Conservation (phyloP, 2,329 filamentous ascomycete species). For the Knoxdaviesia proteae region DNA sequence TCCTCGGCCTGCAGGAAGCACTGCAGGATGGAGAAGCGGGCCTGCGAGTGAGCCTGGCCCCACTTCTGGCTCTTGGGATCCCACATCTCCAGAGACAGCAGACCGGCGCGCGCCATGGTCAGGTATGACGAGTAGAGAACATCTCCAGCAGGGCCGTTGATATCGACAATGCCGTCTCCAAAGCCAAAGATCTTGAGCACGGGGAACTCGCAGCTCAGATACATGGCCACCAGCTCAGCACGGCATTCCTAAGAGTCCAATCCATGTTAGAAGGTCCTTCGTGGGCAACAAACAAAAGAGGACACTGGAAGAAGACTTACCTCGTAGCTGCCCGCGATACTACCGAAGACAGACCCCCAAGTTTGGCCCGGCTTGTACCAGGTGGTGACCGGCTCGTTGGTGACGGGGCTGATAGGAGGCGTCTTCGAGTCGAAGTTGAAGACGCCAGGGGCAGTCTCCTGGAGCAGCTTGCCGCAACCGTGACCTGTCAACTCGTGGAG, state of each 20-base stretch:
- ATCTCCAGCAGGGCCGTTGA: slow-evolving; percentile 60
- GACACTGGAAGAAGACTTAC: slow-evolving; percentile 21
- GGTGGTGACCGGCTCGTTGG: slow-evolving; percentile 50
- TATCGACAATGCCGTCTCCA: slow-evolving; percentile 53
- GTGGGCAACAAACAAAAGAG: background rate
- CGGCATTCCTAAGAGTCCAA: slow-evolving; percentile 31
- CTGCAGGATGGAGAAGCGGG: slow-evolving; percentile 69
- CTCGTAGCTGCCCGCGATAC: slow-evolving; percentile 74
- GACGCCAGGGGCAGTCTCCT: slow-evolving; percentile 61
- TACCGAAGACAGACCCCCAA: slow-evolving; percentile 81
- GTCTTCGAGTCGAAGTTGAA: slow-evolving; percentile 79
- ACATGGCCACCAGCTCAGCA: slow-evolving; percentile 87
- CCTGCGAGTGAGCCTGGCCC: slow-evolving; percentile 85
- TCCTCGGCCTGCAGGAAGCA: slow-evolving; percentile 74
- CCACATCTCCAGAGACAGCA: slow-evolving; percentile 82
- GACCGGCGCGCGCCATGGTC: slow-evolving; percentile 81
- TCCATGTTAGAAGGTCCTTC: background rate
- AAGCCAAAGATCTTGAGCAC: slow-evolving; percentile 85
- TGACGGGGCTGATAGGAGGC: slow-evolving; percentile 64
- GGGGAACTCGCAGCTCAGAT: slow-evolving; percentile 67
- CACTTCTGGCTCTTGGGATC: slow-evolving; percentile 78
- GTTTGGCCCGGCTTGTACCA: slow-evolving; percentile 95
- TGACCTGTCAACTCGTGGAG: slow-evolving; percentile 77
- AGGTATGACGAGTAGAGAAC: slow-evolving; percentile 79
- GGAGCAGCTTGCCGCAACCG: slow-evolving; percentile 80